Base-by-base conservation (phyloP, 2,329 filamentous ascomycete genomes). In the Penicillium sp. region DNA sequence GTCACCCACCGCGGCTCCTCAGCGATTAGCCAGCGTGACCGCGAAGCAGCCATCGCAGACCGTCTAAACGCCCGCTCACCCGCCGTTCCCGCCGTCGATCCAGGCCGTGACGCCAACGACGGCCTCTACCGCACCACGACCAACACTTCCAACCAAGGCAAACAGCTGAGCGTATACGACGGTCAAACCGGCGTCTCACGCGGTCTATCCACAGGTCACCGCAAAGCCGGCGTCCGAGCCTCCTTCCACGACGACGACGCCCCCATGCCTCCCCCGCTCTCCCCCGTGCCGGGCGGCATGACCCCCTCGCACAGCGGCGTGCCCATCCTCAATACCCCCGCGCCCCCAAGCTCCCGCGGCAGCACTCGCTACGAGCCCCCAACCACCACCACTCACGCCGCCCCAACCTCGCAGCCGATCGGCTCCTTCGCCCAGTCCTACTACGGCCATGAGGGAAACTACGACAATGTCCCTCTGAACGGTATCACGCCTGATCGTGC, bases 401-500 rank as follows among this genome's bases (percentile, higher is more conserved):
- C 15, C 61, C 45, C 37, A 56, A 54, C 57, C 60, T 50, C 55
- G 47, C 45, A 61, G 51, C 15, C 34, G 7, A 55, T 62, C 1
- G 58, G 60, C 31, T 54, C 58, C 42, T 68, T 62, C 55, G 59
- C 61, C 31, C 58, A 56, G n/a, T 54, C 53, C 55, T 65, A 64
- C 59, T 64, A 65, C 53, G 34, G 45, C 49, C 62, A 62, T 10
- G 51, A 61, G 10, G 53, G 48, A 28, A 47, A 53, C 5, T 67
- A 69, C 55, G 62, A 64, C 17, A 54, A 62, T 17, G 54, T 68
- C 1, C 52, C 60, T 7, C 47, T 57, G 1, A 51, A 43, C 11
- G 59, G 60, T 0, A 50, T 57, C 25, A 94, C 90, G 74, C 92
- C 91, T 0, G 91, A 96, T 78, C 91, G 88, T 51, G 92, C 91